These are phyloP conservation scores for Metschnikowia similis DNA, from an alignment of 805 yeast species.

Conservation along the genomic window DNA sequence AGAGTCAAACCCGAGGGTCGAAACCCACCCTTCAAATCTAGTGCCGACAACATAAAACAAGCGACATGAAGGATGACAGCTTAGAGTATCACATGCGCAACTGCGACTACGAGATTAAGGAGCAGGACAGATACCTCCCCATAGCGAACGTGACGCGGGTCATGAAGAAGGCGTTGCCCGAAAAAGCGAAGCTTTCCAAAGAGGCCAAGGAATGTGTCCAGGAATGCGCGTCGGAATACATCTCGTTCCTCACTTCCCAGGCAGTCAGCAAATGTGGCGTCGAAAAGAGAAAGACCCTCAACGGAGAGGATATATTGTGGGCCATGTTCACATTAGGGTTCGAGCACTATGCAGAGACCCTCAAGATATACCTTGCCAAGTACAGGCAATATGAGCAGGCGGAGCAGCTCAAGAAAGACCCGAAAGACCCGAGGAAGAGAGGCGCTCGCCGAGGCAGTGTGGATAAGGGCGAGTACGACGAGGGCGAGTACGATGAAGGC, in stretches of 20 bases:
- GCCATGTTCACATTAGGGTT: conserved; percentile 65
- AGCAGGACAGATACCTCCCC: conserved; percentile 42
- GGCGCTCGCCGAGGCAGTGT: not conserved
- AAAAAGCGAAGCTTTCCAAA: conserved; percentile 70
- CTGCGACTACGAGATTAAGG: conserved; percentile 40
- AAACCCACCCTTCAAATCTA: too few species aligned
- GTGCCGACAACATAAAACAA: not conserved
- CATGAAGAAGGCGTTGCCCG: conserved; percentile 71
- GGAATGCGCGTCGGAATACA: conserved; percentile 66
- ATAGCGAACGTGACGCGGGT: conserved; percentile 59
- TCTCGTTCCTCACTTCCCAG: conserved; percentile 64
- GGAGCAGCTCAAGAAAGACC: conserved; percentile 9
- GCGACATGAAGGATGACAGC: conserved; percentile 1
- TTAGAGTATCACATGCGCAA: conserved; percentile 15
- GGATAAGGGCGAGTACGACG: conserved; percentile 4
- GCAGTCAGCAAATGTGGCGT: conserved; percentile 59
- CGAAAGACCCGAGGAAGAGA: conserved; percentile 9
- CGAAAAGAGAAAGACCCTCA: conserved; percentile 65
- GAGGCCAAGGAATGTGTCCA: conserved; percentile 78
- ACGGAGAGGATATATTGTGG: conserved; percentile 64
- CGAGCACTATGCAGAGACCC: conserved; percentile 65
- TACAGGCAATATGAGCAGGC: conserved; percentile 43
- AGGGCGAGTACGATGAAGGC: conserved; percentile 3
- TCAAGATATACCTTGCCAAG: conserved; percentile 64
- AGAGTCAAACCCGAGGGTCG: too few species aligned